Percentiles rank a stretch among this genome's conserved stretches.
These are phyloP conservation scores for Podospora pseudoanserina DNA, from an alignment of 495 filamentous ascomycete species.

Conservation along the genomic window DNA sequence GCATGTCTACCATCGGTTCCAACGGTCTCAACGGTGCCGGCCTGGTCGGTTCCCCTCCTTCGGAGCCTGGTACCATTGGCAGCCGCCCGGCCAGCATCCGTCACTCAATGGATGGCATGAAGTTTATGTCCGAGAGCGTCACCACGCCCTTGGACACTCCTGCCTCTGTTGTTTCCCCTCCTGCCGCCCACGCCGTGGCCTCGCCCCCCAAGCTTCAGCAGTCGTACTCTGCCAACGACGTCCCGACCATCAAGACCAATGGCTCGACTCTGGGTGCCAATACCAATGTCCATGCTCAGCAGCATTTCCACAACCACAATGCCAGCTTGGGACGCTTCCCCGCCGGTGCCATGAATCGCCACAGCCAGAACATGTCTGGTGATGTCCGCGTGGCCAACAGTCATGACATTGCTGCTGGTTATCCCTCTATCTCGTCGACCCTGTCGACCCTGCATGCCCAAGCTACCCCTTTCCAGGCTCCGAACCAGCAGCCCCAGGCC, in stretches of 20 bases:
- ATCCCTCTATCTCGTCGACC: constrained; percentile 41
- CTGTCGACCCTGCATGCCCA: constrained; percentile 72
- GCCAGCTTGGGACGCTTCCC: constrained; percentile 76
- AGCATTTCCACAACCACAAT: constrained; percentile 79
- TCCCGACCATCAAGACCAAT: constrained; percentile 73
- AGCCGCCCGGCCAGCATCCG: constrained; percentile 47
- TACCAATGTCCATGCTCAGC: constrained; percentile 67
- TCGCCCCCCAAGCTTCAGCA: constrained; percentile 70
- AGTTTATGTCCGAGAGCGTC: constrained; percentile 30
- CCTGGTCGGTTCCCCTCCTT: constrained; percentile 29
- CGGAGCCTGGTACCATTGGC: constrained; percentile 40
- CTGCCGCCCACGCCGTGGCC: constrained; percentile 41
- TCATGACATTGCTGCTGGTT: constrained; percentile 44
- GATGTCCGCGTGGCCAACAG: constrained; percentile 40
- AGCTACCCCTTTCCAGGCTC: constrained; percentile 66
- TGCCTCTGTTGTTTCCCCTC: constrained; percentile 34
- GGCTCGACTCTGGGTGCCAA: constrained; percentile 34
- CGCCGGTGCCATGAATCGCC: constrained; percentile 56
- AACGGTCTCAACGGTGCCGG: constrained; percentile 33
- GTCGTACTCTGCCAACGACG: constrained; percentile 85
- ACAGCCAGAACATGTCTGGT: constrained; percentile 61
- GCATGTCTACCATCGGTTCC: constrained; percentile 64
- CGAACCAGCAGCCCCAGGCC: constrained; percentile 30
- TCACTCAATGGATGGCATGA: constrained; percentile 50
- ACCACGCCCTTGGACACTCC: constrained; percentile 24